Evolutionary conservation across 441 rosid genomes (phyloP), one percentile per base, ranked within the genome.

Genomic region (Flueggea neowawraea): DNA sequence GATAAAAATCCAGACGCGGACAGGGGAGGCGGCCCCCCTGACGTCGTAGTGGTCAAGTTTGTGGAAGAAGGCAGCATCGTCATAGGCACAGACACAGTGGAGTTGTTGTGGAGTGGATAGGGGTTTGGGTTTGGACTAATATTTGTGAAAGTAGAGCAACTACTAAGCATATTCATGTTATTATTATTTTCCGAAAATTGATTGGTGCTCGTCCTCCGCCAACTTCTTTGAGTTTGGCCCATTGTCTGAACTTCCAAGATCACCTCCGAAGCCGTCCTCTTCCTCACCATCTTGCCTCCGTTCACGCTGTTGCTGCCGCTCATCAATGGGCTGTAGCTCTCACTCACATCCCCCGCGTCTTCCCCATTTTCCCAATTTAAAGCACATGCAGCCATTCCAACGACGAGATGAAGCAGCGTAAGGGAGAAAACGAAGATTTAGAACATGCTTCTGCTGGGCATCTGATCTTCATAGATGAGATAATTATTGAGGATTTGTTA

Each of bases 251-350:
- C 65, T 43, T 80, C 86, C 69, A 72, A 63, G 85, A 90, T 78
- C 74, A 47, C 50, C 50, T 92, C 98, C 1, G 96, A 81, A 32
- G 96, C 97, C 90, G 82, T 75, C 62, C 98, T 74, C 71, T 92
- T 92, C 68, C 96, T 78, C 68, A 76, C 77, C 91, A 83, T 80
- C 61, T 72, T 87, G 33, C 69, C 70, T 58, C 50, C n/a, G 50
- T 22, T 22, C 28, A 22, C 28, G 28, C 33, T 57, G 52, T 11
- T 48, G 11, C 39, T 36, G 49, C 55, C 31, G 6, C 31, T 16
- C 5, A 48, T 31, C 55, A 32, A 32, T 12, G 65, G 57, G 43
- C 50, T 61, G 13, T 17, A 31, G 49, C 65, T 61, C 13, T 12
- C 33, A 28, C 16, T 17, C 47, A 53, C 16, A 47, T 47, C 2